Evolutionary conservation across 2,329 filamentous ascomycete genomes (phyloP).

Genomic region (Calonectria multiphialidica): DNA sequence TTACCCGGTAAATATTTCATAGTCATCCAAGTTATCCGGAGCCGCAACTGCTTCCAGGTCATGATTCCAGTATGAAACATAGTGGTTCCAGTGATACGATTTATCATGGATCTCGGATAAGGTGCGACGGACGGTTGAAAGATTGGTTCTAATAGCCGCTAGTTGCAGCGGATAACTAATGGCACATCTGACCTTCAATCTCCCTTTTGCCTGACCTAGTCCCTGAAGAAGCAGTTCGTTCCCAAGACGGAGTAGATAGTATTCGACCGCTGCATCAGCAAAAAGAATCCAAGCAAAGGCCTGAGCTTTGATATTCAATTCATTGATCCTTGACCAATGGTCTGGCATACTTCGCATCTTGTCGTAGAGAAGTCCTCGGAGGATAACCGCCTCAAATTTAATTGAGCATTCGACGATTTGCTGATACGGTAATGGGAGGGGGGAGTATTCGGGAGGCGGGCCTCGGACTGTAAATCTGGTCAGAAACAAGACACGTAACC

Average conservation of each 20-base stretch:
- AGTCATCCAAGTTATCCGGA: background rate
- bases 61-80: background rate
- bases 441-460: background rate
- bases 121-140: background rate
- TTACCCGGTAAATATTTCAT: background rate
- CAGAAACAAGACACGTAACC: background rate
- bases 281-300: conserved; percentile 9
- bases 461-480: background rate
- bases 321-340: background rate
- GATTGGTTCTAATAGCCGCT: background rate
- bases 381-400: background rate
- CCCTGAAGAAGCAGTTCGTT: background rate
- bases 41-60: background rate
- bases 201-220: background rate
- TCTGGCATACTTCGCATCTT: conserved; percentile 3
- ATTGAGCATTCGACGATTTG: conserved; percentile 9
- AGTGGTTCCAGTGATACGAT: background rate
- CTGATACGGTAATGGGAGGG: conserved; percentile 2
- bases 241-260: conserved; percentile 1
- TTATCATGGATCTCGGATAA: background rate
- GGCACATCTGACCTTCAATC: background rate
- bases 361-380: background rate
- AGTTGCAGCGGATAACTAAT: background rate
- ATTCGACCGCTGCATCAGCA: background rate
- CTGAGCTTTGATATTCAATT: background rate